Evolutionary conservation across 2,329 filamentous ascomycete species (phyloP), one percentile per base, ranked within the genome.

Genomic region (Pseudonectria buxi): DNA sequence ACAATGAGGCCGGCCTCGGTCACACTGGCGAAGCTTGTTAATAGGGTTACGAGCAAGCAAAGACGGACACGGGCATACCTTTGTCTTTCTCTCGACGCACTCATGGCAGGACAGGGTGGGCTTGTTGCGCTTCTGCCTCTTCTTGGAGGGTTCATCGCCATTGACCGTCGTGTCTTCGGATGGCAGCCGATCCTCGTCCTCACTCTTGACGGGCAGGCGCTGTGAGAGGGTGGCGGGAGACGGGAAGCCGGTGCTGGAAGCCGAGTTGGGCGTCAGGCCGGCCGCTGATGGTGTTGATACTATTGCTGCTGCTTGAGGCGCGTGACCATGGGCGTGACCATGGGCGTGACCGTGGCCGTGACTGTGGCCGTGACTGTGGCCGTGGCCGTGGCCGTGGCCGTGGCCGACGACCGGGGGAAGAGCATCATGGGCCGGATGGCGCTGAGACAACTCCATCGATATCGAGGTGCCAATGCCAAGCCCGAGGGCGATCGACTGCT

Each of bases 111-210:
- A 86, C 43, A 89, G 56, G 1, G 84, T 89, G 4, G 85, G 85
- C 59, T 90, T 90, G 62, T 90, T 90, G 31, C 85, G 76, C 65
- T 84, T 88, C 64, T 89, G 84, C 63, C 83, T 86, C 66, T 84
- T 85, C 58, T 65, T 72, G 10, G 64, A 55, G n/a, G 66, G 70
- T 28, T 65, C 60, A 25, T 58, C 56, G n/a, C 43, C 51, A 38
- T 37, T 40, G 37, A 28, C 14, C 6, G 28, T 30, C 28, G 18
- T 22, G 18, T 22, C 18, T 9, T 22, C 18, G 18, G 18, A 22
- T 9, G 18, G 18, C 18, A 22, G 18, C 18, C 18, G 18, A 9
- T 22, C 18, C 18, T 14, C 26, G 27, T 24, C 24, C 11, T 15
- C 37, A 24, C 24, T 32, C 31, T 24, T 30, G 34, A 33, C 14